Base-by-base conservation (phyloP, 2,329 filamentous ascomycete species). In the Cladosporium colombiae region DNA sequence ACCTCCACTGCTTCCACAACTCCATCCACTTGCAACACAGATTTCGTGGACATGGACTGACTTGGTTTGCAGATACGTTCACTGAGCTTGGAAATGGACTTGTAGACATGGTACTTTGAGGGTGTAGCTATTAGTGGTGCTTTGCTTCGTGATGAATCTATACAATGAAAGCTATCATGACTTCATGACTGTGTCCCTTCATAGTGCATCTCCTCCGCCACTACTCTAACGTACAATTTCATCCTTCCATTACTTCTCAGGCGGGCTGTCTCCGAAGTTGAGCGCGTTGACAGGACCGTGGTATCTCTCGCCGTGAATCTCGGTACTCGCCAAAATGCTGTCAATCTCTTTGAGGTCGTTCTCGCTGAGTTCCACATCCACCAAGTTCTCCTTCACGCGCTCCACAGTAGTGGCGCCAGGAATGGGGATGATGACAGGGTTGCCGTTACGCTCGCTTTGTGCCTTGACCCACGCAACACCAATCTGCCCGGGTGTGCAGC, bases 311-410 rank as follows among this genome's bases (percentile, higher is more conserved):
- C 82, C 82, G 10, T 74, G 69, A 33, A 82, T 72, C 55, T 78
- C 73, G 46, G 82, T 75, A 63, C 78, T 80, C 68, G 82, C 81
- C 67, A 86, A 67, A 65, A 88, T 80, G 21, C 79, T 77, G 49
- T 83, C 81, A 62, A 88, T 79, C 70, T 83, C 82, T 53, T 81
- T 80, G 75, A 86, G 69, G 58, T 84, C 82, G 35, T 78, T 76
- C n/a, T 81, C 79, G 59, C 73, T 79, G 46, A 85, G 73, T 40
- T 79, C 75, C 23, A 82, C 77, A 5, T 74, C 65, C 53, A 70
- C 72, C 61, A 73, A 68, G 67, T 82, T 82, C 75, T 81, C 80
- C 63, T 75, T 71, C 2, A 81, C 73, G 5, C 80, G 65, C 56
- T 76, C 76, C 18, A 72, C 67, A 7, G 71, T 77, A 18, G 75